Conservation (phyloP, 768 basidiomycete genomes). For the Tephrocybe sp. region DNA sequence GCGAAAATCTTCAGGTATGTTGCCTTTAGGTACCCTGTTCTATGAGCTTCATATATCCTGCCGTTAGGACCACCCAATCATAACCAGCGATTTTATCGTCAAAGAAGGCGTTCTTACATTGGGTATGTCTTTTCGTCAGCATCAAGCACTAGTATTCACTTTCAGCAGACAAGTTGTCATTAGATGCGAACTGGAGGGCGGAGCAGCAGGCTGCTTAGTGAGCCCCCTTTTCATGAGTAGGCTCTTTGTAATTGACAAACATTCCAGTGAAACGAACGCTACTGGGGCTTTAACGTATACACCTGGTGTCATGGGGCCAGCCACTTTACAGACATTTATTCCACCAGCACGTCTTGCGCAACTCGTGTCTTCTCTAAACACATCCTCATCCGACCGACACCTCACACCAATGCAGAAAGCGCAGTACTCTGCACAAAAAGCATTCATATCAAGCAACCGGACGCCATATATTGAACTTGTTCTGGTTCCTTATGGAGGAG, state of each 20-base stretch:
- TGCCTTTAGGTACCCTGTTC: too few species aligned
- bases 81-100: not conserved
- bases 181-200: not conserved
- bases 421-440: not conserved
- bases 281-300: not conserved
- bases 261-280: not conserved
- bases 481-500: slow-evolving; percentile 5
- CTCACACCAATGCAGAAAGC: not conserved
- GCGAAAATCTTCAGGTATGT: slow-evolving; percentile 41
- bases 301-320: not conserved
- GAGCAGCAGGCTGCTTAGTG: not conserved
- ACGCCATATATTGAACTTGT: slow-evolving; percentile 1
- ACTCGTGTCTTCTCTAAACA: not conserved
- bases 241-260: not conserved
- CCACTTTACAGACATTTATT: not conserved
- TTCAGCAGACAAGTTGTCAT: not conserved
- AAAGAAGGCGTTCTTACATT: not conserved
- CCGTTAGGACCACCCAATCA: not conserved
- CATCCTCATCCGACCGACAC: not conserved
- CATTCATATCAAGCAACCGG: not conserved
- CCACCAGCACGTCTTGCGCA: not conserved
- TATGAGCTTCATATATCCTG: too few species aligned
- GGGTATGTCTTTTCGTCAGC: not conserved
- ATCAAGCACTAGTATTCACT: not conserved
- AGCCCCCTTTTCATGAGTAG: not conserved